Evolutionary conservation across 2,329 filamentous ascomycete species (phyloP), one percentile per base, ranked within the genome.

Genomic region (Ascochyta lentis): DNA sequence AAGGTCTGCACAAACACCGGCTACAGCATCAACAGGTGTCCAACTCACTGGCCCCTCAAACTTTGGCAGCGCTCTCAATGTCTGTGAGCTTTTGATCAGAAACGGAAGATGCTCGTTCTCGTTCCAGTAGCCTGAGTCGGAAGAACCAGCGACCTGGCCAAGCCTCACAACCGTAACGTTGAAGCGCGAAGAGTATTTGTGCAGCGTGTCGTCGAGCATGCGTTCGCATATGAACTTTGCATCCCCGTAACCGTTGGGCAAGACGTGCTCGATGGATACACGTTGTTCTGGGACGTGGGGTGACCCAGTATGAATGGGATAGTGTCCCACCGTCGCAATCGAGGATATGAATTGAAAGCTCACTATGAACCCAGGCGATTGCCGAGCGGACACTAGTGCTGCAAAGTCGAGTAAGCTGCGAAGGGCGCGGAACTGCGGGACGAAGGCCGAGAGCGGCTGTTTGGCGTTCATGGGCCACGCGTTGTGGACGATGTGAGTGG

Each of bases 401-500:
- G 80, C 79, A 3, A 85, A 68, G 35, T 80, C 69, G 7, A 83
- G 74, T 5, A 87, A 68, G 57, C 81, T 79, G 6, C 81, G 78
- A 47, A 86, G 77, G 3, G 80, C 78, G 3, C 77, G 73, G 37
- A 86, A 78, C 58, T 84, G 79, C 0, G 79, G 74, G 61, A 81
- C 79, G 51, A 85, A 86, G 0, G 78, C 81, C 23, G 76, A 71
- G 6, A 84, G 56, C 0, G 77, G 69, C 16, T 83, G 77, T 65
- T 81, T 84, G 65, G 80, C 83, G 67, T 83, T 83, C 69, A 86
- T 84, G 0, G 77, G 78, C 80, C 81, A 84, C 0, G 82, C 81
- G 59, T 82, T 84, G 69, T 86, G 83, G 19, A 82, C 53, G 37
- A 86, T 77, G 54, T 83, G 79, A 0, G 83, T 85, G 8, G 79